Conservation (phyloP, 2,329 filamentous ascomycete species). For the Fusarium liriodendri region DNA sequence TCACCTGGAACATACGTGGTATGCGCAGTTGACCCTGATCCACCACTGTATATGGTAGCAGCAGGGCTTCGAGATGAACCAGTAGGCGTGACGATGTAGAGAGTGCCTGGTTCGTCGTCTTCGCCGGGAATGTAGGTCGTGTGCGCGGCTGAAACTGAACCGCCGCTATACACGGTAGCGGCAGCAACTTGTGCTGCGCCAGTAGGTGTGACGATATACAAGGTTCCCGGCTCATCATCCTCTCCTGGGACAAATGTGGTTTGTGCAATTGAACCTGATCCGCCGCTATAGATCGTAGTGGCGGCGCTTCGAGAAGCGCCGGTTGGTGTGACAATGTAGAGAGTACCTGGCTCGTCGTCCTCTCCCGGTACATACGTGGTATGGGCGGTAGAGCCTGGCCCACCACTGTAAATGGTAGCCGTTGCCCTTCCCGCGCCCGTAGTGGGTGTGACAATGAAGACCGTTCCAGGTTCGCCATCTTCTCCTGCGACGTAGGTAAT, state of each 20-base stretch:
- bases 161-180: not conserved
- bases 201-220: constrained; percentile 14
- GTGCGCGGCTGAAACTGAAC: not conserved
- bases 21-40: not conserved
- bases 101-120: not conserved
- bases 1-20: not conserved
- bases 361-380: not conserved
- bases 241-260: not conserved
- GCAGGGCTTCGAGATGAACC: not conserved
- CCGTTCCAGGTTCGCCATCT: not conserved
- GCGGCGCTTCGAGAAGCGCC: not conserved
- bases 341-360: not conserved
- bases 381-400: not conserved
- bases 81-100: constrained; percentile 13
- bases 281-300: not conserved
- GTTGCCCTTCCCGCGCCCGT: not conserved
- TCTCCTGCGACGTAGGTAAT: not conserved
- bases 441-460: not conserved
- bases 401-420: not conserved
- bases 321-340: constrained; percentile 16
- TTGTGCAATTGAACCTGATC: not conserved
- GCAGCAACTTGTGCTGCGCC: not conserved
- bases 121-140: not conserved
- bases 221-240: not conserved
- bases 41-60: not conserved